phyloP scores from a whole-genome alignment of 169 alveolate genomes.

The Cryptosporidium ubiquitum region DNA sequence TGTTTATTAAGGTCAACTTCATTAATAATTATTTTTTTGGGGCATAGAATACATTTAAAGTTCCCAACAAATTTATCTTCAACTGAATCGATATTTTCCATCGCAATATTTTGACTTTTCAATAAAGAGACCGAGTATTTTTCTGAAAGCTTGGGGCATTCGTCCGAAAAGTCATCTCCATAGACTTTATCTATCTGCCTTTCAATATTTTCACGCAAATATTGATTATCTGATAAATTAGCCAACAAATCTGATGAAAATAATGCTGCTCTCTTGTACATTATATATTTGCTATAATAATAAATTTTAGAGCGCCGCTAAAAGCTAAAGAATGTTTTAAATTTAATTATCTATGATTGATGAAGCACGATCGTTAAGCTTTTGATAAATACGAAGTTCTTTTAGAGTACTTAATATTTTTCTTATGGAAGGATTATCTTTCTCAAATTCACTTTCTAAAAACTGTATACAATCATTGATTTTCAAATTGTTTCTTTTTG shows the following conservation, averaged over 20 bases:
- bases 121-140: neutral
- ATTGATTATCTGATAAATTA: neutral
- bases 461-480: constrained; percentile 1
- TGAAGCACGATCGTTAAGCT: neutral
- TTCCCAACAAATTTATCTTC: constrained; percentile 70
- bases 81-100: neutral
- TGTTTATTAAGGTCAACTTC: constrained; percentile 79
- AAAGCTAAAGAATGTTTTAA: neutral
- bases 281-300: neutral
- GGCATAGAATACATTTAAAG: constrained; percentile 76
- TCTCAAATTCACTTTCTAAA: constrained; percentile 19
- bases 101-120: neutral
- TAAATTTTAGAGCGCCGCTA: neutral
- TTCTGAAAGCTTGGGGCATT: neutral
- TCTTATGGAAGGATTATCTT: neutral
- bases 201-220: neutral
- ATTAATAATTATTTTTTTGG: constrained; percentile 70
- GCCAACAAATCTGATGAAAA: constrained; percentile 40
- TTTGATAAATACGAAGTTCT: constrained; percentile 42
- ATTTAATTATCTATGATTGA: neutral
- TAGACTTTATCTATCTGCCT: constrained; percentile 23
- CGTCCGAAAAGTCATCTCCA: constrained; percentile 29
- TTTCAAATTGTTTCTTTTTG: neutral
- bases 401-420: neutral
- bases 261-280: constrained; percentile 59